Conservation (phyloP, 2,329 filamentous ascomycete genomes). For the Fusarium transvaalense region DNA sequence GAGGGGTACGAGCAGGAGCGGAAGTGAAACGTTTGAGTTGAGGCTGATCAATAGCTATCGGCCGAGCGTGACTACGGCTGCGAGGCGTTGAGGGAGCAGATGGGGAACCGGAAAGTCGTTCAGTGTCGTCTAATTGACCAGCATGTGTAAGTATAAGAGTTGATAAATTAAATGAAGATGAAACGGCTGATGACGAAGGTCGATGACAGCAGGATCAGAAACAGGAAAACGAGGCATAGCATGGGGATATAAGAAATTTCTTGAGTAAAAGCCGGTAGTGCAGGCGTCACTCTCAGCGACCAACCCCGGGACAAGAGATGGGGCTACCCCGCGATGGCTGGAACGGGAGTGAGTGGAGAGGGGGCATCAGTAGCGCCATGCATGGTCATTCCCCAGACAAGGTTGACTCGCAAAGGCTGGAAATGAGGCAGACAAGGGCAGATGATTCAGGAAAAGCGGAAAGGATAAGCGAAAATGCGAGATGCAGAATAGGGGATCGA, state of each 20-base stretch:
- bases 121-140: constrained; percentile 37
- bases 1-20: constrained; percentile 58
- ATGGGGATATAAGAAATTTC: constrained; percentile 34
- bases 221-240: constrained; percentile 36
- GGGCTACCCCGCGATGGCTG: constrained; percentile 47
- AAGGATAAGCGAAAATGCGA: constrained; percentile 15
- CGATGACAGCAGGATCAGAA: constrained; percentile 35
- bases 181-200: constrained; percentile 11
- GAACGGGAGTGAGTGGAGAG: constrained; percentile 40
- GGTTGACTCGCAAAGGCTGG: constrained; percentile 22
- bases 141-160: constrained; percentile 29
- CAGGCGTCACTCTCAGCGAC: constrained; percentile 43
- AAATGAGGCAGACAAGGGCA: constrained; percentile 23
- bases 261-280: constrained; percentile 25
- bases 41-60: constrained; percentile 68
- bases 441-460: constrained; percentile 9
- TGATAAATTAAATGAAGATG: not conserved
- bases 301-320: constrained; percentile 39
- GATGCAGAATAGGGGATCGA: not conserved
- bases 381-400: constrained; percentile 16
- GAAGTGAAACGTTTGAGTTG: constrained; percentile 56
- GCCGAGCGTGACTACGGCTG: constrained; percentile 54
- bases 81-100: constrained; percentile 42
- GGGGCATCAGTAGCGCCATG: constrained; percentile 25
- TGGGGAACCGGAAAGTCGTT: constrained; percentile 26